phyloP scores from a whole-genome alignment of 345 rosid species.

The Aegle marmelos region DNA sequence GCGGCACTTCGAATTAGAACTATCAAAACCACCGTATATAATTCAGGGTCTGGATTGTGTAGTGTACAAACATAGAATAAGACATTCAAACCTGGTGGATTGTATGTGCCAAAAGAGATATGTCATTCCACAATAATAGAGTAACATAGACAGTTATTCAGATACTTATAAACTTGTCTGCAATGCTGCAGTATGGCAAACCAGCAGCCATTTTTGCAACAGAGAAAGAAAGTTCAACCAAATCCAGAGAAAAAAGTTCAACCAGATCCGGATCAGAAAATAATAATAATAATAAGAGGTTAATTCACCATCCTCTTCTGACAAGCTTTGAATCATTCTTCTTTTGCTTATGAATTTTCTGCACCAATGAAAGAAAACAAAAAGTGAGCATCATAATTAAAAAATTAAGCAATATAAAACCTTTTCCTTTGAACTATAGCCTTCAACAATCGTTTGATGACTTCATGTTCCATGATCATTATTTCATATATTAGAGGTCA shows the following conservation, averaged over 20 bases:
- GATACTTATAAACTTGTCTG: not conserved
- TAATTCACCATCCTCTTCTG: not conserved
- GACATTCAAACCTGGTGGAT: not conserved
- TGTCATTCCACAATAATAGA: not conserved
- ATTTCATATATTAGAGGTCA: not conserved
- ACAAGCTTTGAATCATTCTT: not conserved
- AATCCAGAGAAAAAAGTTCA: not conserved
- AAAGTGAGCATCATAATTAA: not conserved
- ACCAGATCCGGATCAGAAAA: not conserved
- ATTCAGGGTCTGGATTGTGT: not conserved
- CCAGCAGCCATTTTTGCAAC: not conserved
- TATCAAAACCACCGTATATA: not conserved
- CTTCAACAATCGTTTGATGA: not conserved
- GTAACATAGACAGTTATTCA: slow-evolving; percentile 4
- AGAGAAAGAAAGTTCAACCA: not conserved
- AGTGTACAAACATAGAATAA: not conserved
- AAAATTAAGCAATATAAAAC: not conserved
- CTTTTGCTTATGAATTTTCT: not conserved
- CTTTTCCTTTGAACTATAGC: too few species aligned
- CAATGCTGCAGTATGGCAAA: not conserved
- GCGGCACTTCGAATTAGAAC: not conserved
- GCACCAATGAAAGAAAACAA: not conserved
- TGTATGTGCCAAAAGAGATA: not conserved
- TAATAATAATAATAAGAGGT: too few species aligned
- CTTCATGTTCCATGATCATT: not conserved